phyloP scores from a whole-genome alignment of 2,329 filamentous ascomycete species.

The Colletotrichum salicis region DNA sequence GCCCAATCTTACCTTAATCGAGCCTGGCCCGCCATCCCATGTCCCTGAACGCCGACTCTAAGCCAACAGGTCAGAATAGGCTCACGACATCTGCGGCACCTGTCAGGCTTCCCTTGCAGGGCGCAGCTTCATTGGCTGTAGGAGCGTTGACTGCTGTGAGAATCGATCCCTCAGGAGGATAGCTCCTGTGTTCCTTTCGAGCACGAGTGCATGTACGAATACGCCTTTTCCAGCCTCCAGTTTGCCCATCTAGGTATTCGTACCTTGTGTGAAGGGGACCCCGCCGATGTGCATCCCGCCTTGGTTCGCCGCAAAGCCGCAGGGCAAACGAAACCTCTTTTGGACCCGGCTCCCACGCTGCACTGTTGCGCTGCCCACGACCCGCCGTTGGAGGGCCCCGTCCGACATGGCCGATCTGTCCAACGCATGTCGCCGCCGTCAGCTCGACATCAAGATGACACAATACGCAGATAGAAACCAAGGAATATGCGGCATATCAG shows the following conservation, averaged over 20 bases:
- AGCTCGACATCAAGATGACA: constrained; percentile 16
- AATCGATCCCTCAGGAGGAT: constrained; percentile 13
- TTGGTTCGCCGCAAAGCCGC: constrained; percentile 9
- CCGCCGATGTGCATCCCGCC: neutral
- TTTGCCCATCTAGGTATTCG: neutral
- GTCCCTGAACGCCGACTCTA: neutral
- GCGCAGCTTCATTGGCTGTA: neutral
- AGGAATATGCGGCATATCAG: neutral
- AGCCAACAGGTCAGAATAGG: neutral
- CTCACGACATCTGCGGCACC: neutral
- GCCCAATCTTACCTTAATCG: constrained; percentile 23
- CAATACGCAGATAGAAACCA: neutral
- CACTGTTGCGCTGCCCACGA: neutral
- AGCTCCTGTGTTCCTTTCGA: neutral
- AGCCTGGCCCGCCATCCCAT: constrained; percentile 26
- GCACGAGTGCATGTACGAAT: neutral
- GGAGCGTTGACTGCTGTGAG: no score
- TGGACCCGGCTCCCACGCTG: neutral
- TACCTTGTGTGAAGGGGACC: neutral
- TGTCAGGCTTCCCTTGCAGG: neutral
- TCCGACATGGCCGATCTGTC: neutral
- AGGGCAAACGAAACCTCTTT: constrained; percentile 5
- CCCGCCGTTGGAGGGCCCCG: neutral
- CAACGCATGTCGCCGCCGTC: neutral
- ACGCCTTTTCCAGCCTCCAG: constrained; percentile 3